Base-by-base conservation (phyloP, 768 basidiomycete genomes). In the Scleroderma bovista region DNA sequence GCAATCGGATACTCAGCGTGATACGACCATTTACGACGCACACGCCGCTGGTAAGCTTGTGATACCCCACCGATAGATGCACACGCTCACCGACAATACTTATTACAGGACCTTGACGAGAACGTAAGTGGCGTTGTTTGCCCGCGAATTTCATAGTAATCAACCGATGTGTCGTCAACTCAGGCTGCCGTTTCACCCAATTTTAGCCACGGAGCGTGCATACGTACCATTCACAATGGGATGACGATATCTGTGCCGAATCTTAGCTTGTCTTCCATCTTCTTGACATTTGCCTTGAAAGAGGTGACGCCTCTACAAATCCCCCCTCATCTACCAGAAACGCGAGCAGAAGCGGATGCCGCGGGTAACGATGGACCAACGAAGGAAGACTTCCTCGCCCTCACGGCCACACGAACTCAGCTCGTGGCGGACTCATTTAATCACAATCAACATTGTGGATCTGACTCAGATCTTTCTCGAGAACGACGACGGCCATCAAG, bases 281-380 rank as follows among this genome's bases (percentile, higher is more conserved):
- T 77, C 45, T 56, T 84, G 51, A 74, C 72, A 10, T 81, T 77
- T 54, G 79, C 74, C 2, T 57, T 83, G 46, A 70, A 75, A 23
- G 79, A 83, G 59, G 67, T 68, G 3, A 65, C 62, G 11, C 65
- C 72, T 2, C 57, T 79, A 19, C 66, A 66, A 47, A 59, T 76
- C 13, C 80, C 81, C 5, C 66, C 67, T 8, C 79, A 82, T 52
- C 67, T 84, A 22, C 80, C 76, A 1, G 63, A 69, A 40, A 78
- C 72, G 33, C 73, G 78, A 33, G 71, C 69, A 13, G 66, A 70
- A 17, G 77, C 80, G 17, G 58, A 66, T 17, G 71, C 73, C 11
- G 70, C 62, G 47, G 71, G 73, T 29, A 72, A 72, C 19, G 59
- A 69, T 34, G 81, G 79, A 1, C 80, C 81, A 3, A 83, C 81